Conservation (phyloP, 345 rosid species). For the Sisymbrium altissimum region DNA sequence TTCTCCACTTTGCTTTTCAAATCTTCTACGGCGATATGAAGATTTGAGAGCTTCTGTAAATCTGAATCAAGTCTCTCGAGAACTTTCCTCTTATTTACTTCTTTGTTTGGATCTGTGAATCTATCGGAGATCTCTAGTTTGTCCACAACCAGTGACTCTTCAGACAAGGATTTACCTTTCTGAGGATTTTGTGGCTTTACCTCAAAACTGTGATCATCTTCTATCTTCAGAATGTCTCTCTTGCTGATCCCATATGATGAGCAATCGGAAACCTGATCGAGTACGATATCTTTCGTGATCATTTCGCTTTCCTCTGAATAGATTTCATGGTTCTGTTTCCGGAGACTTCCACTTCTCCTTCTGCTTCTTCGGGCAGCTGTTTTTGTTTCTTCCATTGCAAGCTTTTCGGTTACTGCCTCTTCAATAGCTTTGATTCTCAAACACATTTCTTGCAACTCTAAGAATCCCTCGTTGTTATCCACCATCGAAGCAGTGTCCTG, state of each 20-base stretch:
- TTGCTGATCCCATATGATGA: slow-evolving; percentile 72
- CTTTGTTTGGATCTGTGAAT: slow-evolving; percentile 53
- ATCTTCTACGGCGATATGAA: slow-evolving; percentile 77
- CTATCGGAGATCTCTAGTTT: slow-evolving; percentile 63
- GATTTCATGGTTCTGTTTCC: slow-evolving; percentile 46
- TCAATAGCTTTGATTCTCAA: slow-evolving; percentile 65
- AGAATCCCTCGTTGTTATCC: slow-evolving; percentile 22
- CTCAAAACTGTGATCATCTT: slow-evolving; percentile 53
- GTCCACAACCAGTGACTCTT: slow-evolving; percentile 72
- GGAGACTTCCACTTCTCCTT: slow-evolving; percentile 35
- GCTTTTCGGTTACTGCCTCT: slow-evolving; percentile 51
- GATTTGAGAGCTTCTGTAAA: slow-evolving; percentile 74
- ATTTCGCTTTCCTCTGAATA: slow-evolving; percentile 51
- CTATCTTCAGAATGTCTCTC: slow-evolving; percentile 55
- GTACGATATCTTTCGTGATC: slow-evolving; percentile 89
- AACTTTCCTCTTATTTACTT: slow-evolving; percentile 59
- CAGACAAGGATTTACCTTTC: slow-evolving; percentile 47
- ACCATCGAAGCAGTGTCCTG: slow-evolving; percentile 41
- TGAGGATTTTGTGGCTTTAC: slow-evolving; percentile 41
- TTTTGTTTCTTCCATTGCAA: slow-evolving; percentile 52
- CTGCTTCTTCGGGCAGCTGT: slow-evolving; percentile 35
- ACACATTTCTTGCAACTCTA: slow-evolving; percentile 54
- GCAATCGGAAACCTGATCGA: slow-evolving; percentile 86
- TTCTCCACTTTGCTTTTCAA: slow-evolving; percentile 67
- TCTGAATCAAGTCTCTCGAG: slow-evolving; percentile 91